phyloP scores from a whole-genome alignment of 345 rosid species.

The Lepidium aucheri region DNA sequence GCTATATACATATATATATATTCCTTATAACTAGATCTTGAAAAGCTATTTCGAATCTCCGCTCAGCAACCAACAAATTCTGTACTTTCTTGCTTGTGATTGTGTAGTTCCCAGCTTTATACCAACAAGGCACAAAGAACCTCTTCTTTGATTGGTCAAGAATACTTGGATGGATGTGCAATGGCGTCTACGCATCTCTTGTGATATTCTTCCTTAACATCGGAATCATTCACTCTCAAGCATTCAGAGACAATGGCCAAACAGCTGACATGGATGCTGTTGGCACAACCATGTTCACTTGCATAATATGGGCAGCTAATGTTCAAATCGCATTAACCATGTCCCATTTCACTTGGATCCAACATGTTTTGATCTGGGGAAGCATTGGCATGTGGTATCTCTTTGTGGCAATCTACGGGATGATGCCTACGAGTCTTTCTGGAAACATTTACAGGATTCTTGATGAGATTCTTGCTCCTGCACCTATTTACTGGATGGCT shows the following conservation, averaged over 20 bases:
- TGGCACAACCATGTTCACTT: conserved; percentile 91
- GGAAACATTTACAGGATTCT: conserved; percentile 62
- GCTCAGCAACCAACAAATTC: background rate
- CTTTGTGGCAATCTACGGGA: conserved; percentile 61
- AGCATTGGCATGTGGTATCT: conserved; percentile 77
- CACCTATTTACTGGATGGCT: conserved; percentile 68
- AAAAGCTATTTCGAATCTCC: background rate
- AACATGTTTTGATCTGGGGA: conserved; percentile 85
- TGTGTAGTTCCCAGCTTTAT: conserved; percentile 86
- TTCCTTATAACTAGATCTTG: background rate
- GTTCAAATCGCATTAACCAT: conserved; percentile 85
- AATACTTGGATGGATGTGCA: conserved; percentile 91
- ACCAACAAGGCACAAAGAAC: conserved; percentile 90
- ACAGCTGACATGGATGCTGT: conserved; percentile 81
- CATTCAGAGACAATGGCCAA: conserved; percentile 68
- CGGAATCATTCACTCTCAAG: conserved; percentile 53
- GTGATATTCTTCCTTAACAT: conserved; percentile 71
- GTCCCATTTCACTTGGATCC: conserved; percentile 98
- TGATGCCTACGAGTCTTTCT: conserved; percentile 47
- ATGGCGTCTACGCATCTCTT: conserved; percentile 70
- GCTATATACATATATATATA: conserved; percentile 15
- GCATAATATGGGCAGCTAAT: conserved; percentile 86
- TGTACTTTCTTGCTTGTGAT: conserved; percentile 5
- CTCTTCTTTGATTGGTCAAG: conserved; percentile 86
- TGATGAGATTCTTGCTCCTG: conserved; percentile 74